Base-by-base conservation (phyloP, 345 rosid species). In the Linum usitatissimum region DNA sequence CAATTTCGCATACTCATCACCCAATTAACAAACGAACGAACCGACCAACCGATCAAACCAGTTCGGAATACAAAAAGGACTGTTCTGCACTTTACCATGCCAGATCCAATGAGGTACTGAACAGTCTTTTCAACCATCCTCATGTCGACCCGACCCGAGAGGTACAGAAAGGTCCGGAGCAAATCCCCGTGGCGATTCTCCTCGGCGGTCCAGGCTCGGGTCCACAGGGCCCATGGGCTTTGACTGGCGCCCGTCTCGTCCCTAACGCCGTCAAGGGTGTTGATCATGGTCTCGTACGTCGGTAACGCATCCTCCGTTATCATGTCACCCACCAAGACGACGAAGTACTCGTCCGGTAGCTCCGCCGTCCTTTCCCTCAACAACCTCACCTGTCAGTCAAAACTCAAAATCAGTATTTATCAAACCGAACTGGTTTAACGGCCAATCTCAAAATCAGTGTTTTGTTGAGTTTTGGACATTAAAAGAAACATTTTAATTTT, bases 91-190 rank as follows among this genome's bases (percentile, higher is more conserved):
- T 76, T 76, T 21, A 81, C 95, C 91, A 85, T 83, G 69, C 95
- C 91, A 9, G 89, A 62, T 49, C 87, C 78, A 23, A 87, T 84
- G 36, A 87, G 68, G 70, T 87, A 71, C 60, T 84, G 95, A 0
- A 83, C 75, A 13, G 96, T 88, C 21, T 67, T 69, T 71, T 83
- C 96, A 7, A 88, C 64, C 84, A 66, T 73, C 5, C 64, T 69
- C 91, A 88, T 85, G 73, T 88, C 87, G 31, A 88, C 95, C 42
- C 89, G 83, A 48, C 91, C 95, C 45, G 95, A 83, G 21, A 88
- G 71, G 58, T 88, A 88, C 72, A 88, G 62, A 63, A 68, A 87
- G 0, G 72, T 70, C 49, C 75, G 63, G 2, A 87, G 79, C 75
- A 87, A 65, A 69, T 88, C 96, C 0, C 96, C 91, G 53, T 87